These are phyloP conservation scores for Rhododendron molle DNA, from an alignment of 148 eudicot species.

Conservation along the genomic window DNA sequence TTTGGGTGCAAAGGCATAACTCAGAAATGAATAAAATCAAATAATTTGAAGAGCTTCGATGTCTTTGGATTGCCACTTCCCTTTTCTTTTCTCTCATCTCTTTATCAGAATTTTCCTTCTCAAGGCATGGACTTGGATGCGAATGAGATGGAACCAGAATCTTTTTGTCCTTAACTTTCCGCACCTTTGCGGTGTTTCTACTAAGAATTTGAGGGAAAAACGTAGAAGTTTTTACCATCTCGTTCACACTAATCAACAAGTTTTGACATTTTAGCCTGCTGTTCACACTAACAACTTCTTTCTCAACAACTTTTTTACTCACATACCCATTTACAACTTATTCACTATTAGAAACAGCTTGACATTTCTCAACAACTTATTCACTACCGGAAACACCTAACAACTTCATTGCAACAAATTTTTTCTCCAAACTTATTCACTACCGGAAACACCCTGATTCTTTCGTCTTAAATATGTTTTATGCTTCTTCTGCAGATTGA, in stretches of 20 bases:
- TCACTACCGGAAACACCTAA: no score
- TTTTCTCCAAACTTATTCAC: no score
- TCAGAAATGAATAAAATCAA: neutral
- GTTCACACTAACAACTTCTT: no score
- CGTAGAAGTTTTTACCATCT: neutral
- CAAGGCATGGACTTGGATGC: neutral
- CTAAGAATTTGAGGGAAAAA: no score
- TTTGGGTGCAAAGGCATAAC: neutral
- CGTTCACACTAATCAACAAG: no score
- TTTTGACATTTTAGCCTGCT: no score
- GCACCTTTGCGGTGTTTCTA: neutral
- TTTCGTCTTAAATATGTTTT: neutral
- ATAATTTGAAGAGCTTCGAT: neutral
- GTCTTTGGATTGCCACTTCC: neutral
- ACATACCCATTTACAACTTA: no score
- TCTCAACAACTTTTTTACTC: no score
- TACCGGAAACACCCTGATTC: no score
- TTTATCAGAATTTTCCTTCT: neutral
- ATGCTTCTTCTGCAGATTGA: conserved; percentile 54
- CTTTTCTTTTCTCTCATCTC: neutral
- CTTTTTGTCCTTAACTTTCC: neutral
- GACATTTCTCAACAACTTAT: no score
- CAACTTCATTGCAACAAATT: no score
- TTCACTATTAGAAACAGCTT: no score
- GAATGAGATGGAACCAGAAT: neutral